Conservation (phyloP, 805 yeast species). For the Lipomyces spencermartinsiae region DNA sequence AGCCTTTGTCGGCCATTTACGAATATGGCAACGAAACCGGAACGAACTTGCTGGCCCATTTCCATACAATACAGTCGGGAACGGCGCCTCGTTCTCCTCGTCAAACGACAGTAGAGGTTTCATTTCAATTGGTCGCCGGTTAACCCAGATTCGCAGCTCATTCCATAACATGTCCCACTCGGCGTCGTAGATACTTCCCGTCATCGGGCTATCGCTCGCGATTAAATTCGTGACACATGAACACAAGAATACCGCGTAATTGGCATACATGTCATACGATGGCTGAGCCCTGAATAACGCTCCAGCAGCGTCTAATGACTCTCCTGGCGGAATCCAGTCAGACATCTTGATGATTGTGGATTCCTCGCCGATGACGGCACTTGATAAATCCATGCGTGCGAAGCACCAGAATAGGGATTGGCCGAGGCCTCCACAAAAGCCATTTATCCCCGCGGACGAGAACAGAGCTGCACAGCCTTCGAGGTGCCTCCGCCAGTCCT, state of each 20-base stretch:
- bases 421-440: conserved; percentile 47
- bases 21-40: neutral
- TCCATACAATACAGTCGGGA: conserved; percentile 49
- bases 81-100: conserved; percentile 43
- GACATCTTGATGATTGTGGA: conserved; percentile 48
- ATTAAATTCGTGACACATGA: conserved; percentile 50
- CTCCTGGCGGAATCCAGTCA: conserved; percentile 47
- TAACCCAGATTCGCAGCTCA: conserved; percentile 51
- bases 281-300: conserved; percentile 34
- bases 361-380: conserved; percentile 49
- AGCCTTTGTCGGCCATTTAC: neutral
- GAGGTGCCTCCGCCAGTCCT: conserved; percentile 51
- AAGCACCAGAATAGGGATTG: conserved; percentile 55
- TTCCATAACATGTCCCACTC: conserved; percentile 53
- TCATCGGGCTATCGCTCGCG: conserved; percentile 38
- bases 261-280: conserved; percentile 50
- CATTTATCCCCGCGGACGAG: conserved; percentile 50
- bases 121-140: conserved; percentile 48
- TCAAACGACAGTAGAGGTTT: conserved; percentile 47
- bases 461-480: conserved; percentile 51
- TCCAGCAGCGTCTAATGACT: conserved; percentile 11
- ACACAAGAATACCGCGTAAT: conserved; percentile 50
- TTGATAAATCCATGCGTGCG: conserved; percentile 52
- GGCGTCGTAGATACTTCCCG: conserved; percentile 43
- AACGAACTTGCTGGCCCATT: conserved; percentile 47